These are phyloP conservation scores for Xylaria polymorpha DNA, from an alignment of 2,329 filamentous ascomycete species.

Conservation along the genomic window DNA sequence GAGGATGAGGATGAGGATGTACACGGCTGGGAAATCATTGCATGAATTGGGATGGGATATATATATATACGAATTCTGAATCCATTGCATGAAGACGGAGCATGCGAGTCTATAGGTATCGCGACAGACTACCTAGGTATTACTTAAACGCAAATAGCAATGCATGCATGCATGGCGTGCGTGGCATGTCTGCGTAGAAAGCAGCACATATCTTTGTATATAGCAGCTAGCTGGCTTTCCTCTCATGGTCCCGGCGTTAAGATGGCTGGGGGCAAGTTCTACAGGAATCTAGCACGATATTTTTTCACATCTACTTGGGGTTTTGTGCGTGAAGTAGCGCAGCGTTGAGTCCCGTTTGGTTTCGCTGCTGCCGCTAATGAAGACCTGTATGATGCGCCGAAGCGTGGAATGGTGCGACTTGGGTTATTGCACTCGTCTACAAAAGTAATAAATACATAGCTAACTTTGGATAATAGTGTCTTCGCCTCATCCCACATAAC, in stretches of 20 bases:
- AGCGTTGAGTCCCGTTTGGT: background rate
- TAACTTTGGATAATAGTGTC: background rate
- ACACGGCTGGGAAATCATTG: slow-evolving; percentile 5
- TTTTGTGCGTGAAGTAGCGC: background rate
- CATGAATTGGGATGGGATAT: background rate
- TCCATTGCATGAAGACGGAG: slow-evolving; percentile 5
- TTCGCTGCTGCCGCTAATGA: background rate
- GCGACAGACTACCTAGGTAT: background rate
- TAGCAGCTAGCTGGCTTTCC: slow-evolving; percentile 6
- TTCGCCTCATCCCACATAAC: too few relatives aligned
- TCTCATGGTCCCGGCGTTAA: background rate
- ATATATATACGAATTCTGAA: background rate
- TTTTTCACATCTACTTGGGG: background rate
- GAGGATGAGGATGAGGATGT: background rate
- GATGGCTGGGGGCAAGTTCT: background rate
- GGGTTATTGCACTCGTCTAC: background rate
- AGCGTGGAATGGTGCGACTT: background rate
- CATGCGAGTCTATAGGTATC: background rate
- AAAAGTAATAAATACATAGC: background rate
- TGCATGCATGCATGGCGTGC: too few relatives aligned
- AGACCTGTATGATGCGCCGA: background rate
- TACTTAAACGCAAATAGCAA: background rate
- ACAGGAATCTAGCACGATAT: slow-evolving; percentile 5
- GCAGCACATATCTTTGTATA: slow-evolving; percentile 10
- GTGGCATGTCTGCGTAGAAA: background rate